phyloP scores from a whole-genome alignment of 345 rosid genomes.

The Litchi chinensis region DNA sequence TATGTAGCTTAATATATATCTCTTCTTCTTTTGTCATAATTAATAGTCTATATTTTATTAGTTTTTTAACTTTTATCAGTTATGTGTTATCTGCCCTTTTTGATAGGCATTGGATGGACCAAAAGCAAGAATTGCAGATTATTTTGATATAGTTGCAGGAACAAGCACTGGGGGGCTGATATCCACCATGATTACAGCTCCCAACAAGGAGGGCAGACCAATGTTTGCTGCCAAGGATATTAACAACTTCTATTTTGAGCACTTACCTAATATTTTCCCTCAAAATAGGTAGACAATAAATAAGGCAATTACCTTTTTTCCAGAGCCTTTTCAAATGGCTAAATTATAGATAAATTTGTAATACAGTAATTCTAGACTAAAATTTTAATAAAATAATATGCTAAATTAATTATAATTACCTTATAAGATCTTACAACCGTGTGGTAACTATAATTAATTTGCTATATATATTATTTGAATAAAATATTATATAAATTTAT shows the following conservation, averaged over 20 bases:
- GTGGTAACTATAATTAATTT: too few species aligned
- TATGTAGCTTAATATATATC: background rate
- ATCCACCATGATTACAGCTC: constrained; percentile 12
- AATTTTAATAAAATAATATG: too few species aligned
- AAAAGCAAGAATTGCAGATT: constrained; percentile 17
- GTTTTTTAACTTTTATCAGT: too few species aligned
- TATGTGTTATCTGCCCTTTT: background rate
- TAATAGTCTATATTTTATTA: too few species aligned
- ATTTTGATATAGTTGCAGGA: constrained; percentile 23
- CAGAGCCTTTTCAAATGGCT: background rate
- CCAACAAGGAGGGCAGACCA: constrained; percentile 13
- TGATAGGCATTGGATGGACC: constrained; percentile 15
- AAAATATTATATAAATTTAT: too few species aligned
- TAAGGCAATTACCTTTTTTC: background rate
- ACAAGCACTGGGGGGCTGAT: constrained; percentile 19
- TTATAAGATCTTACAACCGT: too few species aligned
- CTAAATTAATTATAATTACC: too few species aligned
- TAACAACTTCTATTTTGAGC: constrained; percentile 13
- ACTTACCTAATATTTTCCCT: constrained; percentile 21
- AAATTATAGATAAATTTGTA: background rate
- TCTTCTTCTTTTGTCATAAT: background rate
- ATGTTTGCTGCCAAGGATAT: constrained; percentile 22
- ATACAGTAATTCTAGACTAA: too few species aligned
- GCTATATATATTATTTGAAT: too few species aligned
- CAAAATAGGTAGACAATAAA: constrained; percentile 8